A percentile compares a stretch with the other conserved stretches of the same genome.
phyloP scores from a whole-genome alignment of 306 rosid species.

The Sesbania bispinosa region DNA sequence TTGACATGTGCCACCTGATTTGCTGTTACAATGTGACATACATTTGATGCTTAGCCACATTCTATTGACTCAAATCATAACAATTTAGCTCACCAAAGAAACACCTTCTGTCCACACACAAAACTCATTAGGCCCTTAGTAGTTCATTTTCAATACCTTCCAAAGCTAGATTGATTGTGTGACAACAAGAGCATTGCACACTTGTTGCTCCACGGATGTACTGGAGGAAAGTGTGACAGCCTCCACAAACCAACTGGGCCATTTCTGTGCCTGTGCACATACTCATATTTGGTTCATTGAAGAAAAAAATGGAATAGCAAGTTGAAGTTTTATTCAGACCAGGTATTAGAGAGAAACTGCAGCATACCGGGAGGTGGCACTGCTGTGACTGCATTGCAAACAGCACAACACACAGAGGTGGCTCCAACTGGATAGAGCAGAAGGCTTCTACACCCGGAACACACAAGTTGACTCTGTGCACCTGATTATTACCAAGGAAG shows the following conservation, averaged over 20 bases:
- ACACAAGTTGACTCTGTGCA: conserved; percentile 79
- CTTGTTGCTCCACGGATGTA: conserved; percentile 89
- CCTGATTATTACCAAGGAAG: conserved; percentile 42
- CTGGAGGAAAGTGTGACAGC: conserved; percentile 92
- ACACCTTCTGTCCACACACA: neutral
- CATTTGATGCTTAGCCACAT: too few relatives aligned
- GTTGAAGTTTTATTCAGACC: neutral
- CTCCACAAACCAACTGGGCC: conserved; percentile 91
- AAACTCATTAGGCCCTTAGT: neutral
- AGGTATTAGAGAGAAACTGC: neutral
- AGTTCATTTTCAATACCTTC: conserved; percentile 59
- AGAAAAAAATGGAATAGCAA: neutral
- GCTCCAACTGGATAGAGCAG: conserved; percentile 84
- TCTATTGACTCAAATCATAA: neutral
- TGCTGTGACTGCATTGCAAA: conserved; percentile 83
- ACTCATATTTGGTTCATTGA: neutral
- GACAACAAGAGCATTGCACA: conserved; percentile 93
- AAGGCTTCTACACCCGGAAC: conserved; percentile 88
- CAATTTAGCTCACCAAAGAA: neutral
- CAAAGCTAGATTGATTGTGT: conserved; percentile 80
- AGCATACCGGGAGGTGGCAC: conserved; percentile 84
- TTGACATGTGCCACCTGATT: conserved; percentile 92
- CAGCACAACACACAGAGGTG: conserved; percentile 88
- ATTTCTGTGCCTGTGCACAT: conserved; percentile 69
- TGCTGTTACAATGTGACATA: conserved; percentile 63